phyloP scores from a whole-genome alignment of 306 rosid genomes.

The Hylodesmum podocarpum region DNA sequence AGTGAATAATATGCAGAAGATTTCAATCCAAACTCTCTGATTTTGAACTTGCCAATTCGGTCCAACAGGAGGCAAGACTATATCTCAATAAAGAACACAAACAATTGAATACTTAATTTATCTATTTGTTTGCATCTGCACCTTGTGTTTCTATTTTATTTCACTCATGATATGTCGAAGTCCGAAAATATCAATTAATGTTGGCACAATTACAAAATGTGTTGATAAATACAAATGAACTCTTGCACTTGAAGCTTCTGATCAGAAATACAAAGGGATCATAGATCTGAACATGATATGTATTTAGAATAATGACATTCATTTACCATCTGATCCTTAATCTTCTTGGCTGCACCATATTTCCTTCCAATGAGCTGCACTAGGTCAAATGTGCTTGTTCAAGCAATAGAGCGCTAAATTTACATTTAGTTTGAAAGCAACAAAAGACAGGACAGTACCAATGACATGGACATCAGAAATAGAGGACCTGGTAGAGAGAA shows the following conservation, averaged over 20 bases:
- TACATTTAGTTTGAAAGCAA: not conserved
- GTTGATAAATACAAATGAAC: not conserved
- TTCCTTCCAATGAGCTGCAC: not conserved
- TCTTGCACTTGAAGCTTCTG: not conserved
- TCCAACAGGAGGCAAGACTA: not conserved
- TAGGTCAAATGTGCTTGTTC: not conserved
- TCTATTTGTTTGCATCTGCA: not conserved
- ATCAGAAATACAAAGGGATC: slow-evolving; percentile 9
- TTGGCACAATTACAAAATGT: not conserved
- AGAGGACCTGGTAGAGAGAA: not conserved
- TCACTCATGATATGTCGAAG: not conserved
- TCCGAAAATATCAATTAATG: not conserved
- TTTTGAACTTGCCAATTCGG: not conserved
- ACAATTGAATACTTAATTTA: not conserved
- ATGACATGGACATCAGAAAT: not conserved
- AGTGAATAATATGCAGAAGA: too few species aligned
- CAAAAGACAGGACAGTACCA: not conserved
- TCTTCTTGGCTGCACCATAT: not conserved
- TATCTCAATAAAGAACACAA: not conserved
- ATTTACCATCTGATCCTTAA: not conserved
- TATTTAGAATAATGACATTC: slow-evolving; percentile 5
- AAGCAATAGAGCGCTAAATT: not conserved
- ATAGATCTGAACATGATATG: not conserved
- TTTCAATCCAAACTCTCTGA: not conserved
- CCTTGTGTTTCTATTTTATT: not conserved